Evolutionary conservation across 805 yeast genomes (phyloP), one percentile per base, ranked within the genome.

Genomic region (Yarrowia porcina): DNA sequence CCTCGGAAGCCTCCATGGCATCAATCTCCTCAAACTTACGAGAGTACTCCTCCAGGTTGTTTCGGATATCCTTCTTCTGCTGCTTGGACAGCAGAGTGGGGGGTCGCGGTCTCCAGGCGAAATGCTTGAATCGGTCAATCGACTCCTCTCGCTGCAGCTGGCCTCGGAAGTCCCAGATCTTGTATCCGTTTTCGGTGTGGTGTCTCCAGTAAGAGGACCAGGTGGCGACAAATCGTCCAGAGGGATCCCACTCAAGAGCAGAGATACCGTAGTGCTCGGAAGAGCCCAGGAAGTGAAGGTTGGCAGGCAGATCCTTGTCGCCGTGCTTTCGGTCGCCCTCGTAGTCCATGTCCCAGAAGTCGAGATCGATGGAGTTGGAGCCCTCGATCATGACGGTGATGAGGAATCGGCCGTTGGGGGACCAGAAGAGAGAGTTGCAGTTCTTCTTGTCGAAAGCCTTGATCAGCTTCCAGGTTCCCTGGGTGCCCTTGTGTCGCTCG

Each of bases 101-200:
- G 59, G 99, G 99, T 79, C 99, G 87, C 71, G 98, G 98, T 81
- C 99, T 89, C 99, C 99, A 94, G 66, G 84, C 80, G 71, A 93
- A 89, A 66, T 89, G 92, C 77, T 86, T 89, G 83, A 94, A 90
- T 63, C 86, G 88, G 70, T 89, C 94, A 65, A 89, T 75, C 23
- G 82, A 75, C 71, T 92, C 96, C 69, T 89, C 94, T 69, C 86
- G 85, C 65, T 90, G 75, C 67, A 85, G 68, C 68, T 79, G 81
- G 71, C 99, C 99, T 56, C 88, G 86, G 75, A 89, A 82, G 74
- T 91, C 96, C 77, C 81, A 92, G 67, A 94, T 77, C 74, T 84
- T 89, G 83, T 86, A 94, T 67, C 99, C 99, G 71, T 92, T 90
- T 72, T 90, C 97, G 66, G 89, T 81, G 70, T 86, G 82, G 71